Evolutionary conservation across 2,329 filamentous ascomycete genomes (phyloP).

Genomic region (Aspergillus uvarum): DNA sequence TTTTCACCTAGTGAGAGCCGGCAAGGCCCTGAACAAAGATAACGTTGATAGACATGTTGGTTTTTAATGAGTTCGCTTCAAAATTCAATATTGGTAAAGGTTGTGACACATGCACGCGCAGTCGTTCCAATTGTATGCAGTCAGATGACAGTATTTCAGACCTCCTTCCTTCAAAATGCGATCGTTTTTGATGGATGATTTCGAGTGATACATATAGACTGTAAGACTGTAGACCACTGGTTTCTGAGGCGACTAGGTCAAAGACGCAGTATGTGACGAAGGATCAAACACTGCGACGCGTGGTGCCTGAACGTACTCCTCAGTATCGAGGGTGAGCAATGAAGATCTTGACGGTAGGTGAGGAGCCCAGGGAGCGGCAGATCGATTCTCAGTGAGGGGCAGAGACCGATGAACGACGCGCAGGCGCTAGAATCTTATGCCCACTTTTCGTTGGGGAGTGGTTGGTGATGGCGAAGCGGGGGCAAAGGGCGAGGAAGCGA

Average conservation of each 20-base stretch:
- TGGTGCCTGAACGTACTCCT: constrained; percentile 5
- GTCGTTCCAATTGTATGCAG: background rate
- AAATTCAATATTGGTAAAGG: constrained; percentile 5
- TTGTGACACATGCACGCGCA: constrained; percentile 13
- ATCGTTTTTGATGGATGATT: constrained; percentile 12
- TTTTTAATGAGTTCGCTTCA: constrained; percentile 14
- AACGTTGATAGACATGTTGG: constrained; percentile 27
- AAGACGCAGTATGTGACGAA: constrained; percentile 4
- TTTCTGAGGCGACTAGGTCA: background rate
- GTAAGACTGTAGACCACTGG: constrained; percentile 13
- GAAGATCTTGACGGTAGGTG: background rate
- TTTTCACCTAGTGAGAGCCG: constrained; percentile 29
- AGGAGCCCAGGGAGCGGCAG: background rate
- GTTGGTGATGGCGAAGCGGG: constrained; percentile 11
- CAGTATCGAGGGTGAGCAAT: background rate
- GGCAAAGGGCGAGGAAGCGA: constrained; percentile 20
- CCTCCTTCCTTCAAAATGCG: constrained; percentile 10
- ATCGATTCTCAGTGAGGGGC: constrained; percentile 2
- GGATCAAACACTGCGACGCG: constrained; percentile 14
- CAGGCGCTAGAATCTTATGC: constrained; percentile 16
- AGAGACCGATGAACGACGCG: constrained; percentile 4
- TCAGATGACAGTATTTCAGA: constrained; percentile 1
- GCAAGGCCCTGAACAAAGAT: constrained; percentile 27
- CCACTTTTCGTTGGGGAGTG: constrained; percentile 22
- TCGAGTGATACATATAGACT: constrained; percentile 26